Evolutionary conservation across 140 eudicot species (phyloP), one percentile per base, ranked within the genome.

Genomic region (Erigeron philadelphicus): DNA sequence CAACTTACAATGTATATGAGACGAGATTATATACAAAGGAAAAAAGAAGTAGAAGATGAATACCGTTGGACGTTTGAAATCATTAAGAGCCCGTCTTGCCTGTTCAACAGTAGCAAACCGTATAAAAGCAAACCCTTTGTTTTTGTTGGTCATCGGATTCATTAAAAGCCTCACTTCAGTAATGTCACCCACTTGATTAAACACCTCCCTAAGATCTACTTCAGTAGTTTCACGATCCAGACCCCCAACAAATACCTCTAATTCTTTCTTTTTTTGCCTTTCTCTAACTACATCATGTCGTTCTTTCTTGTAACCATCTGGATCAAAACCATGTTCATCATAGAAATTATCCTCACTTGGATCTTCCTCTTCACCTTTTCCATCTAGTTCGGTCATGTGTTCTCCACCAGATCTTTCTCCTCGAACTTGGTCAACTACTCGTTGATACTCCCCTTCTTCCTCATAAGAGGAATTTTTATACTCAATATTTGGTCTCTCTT

Each of bases 211-310:
- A 62, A 83, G 78, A 73, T 83, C 88, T 3, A 48, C 78, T 69
- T 83, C 88, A 64, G 61, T 79, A 8, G 84, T 81, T 11, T 83
- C 88, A 10, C 84, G 84, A 65, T 83, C 88, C 53, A 83, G 66
- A 12, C 88, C 88, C 52, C 88, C 88, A 70, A 83, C 88, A 76
- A 83, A 83, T 11, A 83, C 81, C 65, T 83, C 88, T 64, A 67
- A 72, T 54, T 83, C 88, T 61, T 83, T 83, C 83, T 74, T 73
- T 35, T 76, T 73, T 70, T 80, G 81, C 56, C 84, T 75, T 42
- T 83, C 88, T 62, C 81, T 76, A 55, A 78, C 88, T 16, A 81
- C 88, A 76, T 80, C 81, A 53, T 76, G 78, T 11, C 81, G 72
- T 45, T 71, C 84, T 76, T 80, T 76, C 53, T 54, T 80, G 74